A percentile compares a stretch with the other conserved stretches of the same genome.
These are phyloP conservation scores for Xylaria acuta DNA, from an alignment of 495 filamentous ascomycete genomes.

Conservation along the genomic window DNA sequence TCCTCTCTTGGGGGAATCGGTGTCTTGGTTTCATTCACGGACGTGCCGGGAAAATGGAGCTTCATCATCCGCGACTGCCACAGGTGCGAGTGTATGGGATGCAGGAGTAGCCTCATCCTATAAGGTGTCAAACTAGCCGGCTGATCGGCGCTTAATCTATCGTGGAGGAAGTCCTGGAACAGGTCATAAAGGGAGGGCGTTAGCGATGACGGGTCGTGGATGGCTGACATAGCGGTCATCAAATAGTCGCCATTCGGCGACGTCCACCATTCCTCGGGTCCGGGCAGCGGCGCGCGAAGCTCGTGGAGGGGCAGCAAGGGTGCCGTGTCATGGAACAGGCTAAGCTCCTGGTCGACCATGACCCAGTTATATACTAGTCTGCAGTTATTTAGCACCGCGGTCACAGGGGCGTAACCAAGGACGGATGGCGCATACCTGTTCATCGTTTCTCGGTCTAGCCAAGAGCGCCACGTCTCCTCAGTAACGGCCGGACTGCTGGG, in stretches of 20 bases:
- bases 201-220: slow-evolving; percentile 46
- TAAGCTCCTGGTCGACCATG: slow-evolving; percentile 70
- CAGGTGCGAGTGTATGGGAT: slow-evolving; percentile 58
- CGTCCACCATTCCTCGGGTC: slow-evolving; percentile 60
- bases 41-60: slow-evolving; percentile 51
- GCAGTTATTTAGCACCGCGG: neutral
- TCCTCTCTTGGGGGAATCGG: slow-evolving; percentile 45
- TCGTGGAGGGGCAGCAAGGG: slow-evolving; percentile 65
- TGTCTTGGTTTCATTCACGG: neutral
- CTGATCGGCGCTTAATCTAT: slow-evolving; percentile 45
- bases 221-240: slow-evolving; percentile 56
- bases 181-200: slow-evolving; percentile 62
- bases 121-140: slow-evolving; percentile 48
- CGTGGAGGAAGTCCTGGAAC: slow-evolving; percentile 61
- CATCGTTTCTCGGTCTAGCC: slow-evolving; percentile 62
- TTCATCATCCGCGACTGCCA: slow-evolving; percentile 57
- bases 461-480: slow-evolving; percentile 62
- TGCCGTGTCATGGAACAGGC: slow-evolving; percentile 65
- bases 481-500: slow-evolving; percentile 43
- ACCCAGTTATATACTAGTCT: slow-evolving; percentile 70
- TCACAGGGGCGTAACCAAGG: neutral
- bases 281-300: slow-evolving; percentile 63
- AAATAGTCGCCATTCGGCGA: slow-evolving; percentile 51
- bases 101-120: slow-evolving; percentile 57
- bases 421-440: slow-evolving; percentile 54